These are phyloP conservation scores for Fusarium verticillioides DNA, from an alignment of 2,329 filamentous ascomycete species.

Conservation along the genomic window DNA sequence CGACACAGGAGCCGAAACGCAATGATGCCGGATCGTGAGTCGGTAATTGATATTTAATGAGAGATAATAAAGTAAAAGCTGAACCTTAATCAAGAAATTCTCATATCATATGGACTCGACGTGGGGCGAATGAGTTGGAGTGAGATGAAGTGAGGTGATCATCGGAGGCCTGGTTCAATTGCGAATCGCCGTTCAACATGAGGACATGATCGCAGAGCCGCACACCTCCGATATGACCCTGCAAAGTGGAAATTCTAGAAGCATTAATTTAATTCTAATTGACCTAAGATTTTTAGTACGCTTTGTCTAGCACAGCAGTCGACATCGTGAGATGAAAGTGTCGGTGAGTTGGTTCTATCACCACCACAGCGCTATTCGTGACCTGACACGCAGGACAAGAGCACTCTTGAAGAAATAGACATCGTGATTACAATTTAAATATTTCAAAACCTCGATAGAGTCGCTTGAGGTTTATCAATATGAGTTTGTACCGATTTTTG, in stretches of 20 bases:
- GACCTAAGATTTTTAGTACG: rapidly evolving
- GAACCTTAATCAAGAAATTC: rapidly evolving
- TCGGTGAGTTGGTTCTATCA: too few relatives aligned
- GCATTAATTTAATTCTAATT: rapidly evolving
- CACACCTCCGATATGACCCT: too few relatives aligned
- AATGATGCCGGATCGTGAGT: background rate
- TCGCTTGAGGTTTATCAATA: rapidly evolving
- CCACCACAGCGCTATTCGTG: background rate
- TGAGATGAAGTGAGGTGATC: background rate
- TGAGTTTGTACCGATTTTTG: too few relatives aligned
- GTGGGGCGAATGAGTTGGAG: rapidly evolving
- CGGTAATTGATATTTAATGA: background rate
- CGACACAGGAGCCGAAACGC: background rate
- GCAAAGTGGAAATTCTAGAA: rapidly evolving
- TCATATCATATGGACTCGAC: background rate
- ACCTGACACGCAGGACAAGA: background rate
- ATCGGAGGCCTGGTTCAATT: background rate
- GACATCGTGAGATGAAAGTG: background rate
- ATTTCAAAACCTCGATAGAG: rapidly evolving
- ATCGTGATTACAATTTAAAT: rapidly evolving
- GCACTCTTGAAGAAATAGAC: too few relatives aligned
- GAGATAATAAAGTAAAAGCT: rapidly evolving
- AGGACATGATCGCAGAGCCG: background rate
- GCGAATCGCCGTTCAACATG: background rate
- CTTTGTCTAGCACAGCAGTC: rapidly evolving